Evolutionary conservation across 371 early-diverging fungal species (phyloP), one percentile per base, ranked within the genome.

Genomic region (Mucor racemosus): DNA sequence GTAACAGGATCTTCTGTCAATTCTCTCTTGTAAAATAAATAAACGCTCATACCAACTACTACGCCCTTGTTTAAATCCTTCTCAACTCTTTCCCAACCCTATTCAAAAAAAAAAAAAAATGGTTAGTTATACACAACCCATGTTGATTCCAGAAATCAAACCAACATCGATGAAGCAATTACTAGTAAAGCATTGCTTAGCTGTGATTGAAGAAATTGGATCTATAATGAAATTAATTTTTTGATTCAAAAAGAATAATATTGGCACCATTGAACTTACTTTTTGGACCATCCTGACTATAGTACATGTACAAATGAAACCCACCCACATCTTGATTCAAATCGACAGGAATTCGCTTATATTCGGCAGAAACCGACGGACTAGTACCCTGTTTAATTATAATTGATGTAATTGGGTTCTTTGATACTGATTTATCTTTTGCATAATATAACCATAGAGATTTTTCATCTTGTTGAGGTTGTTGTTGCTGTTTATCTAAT

Each of bases 201-300:
- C 84, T 39, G 86, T 72, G 34, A 86, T 78, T 14, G 81, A 79
- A 19, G 84, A 82, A 50, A 86, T 84, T 13, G 86, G 84, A 63
- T 81, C 79, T 58, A 72, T n/a, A 1, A 13, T 14, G 15, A 5
- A 5, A 4, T 38, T 38, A 11, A 11, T 5, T 38, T 7, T 4
- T 3, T 38, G 7, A 11, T 11, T 9, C 38, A 9, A 38, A 11
- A 9, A 1, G 17, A 9, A 9, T 50, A 11, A 13, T 19, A 11
- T 11, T 44, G n/a, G n/a, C 17, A 26, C 21, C 26, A 26, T 26
- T 15, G 9, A 7, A 33, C 36, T 50, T 56, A 75, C 75, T 72
- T 69, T 73, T 72, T 10, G 64, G 64, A 0, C 74, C 73, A n/a
- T 60, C 68, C 61, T 75, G 70, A 38, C 68, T 66, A 65, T 78